A percentile compares a stretch with the other conserved stretches of the same genome.
These are phyloP conservation scores for Gardenia jasminoides DNA, from an alignment of 257 asterid genomes.

Conservation along the genomic window DNA sequence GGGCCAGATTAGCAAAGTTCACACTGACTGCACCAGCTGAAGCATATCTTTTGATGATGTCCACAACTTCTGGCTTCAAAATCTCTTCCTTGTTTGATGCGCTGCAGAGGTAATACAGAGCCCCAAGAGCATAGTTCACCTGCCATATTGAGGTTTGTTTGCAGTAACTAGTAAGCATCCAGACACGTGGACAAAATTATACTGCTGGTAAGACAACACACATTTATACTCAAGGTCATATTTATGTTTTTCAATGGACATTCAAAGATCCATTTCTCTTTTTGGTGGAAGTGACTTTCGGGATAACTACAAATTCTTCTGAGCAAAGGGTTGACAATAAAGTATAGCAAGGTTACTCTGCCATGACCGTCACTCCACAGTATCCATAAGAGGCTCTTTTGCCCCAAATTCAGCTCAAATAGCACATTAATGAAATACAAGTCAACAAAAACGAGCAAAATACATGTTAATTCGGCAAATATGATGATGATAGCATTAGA, in stretches of 20 bases:
- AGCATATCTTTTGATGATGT: constrained; percentile 65
- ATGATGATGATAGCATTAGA: too few relatives aligned
- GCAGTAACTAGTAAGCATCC: not conserved
- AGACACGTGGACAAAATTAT: too few relatives aligned
- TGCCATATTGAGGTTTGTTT: constrained; percentile 22
- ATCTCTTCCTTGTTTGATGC: constrained; percentile 57
- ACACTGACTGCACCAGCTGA: constrained; percentile 53
- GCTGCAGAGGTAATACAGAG: constrained; percentile 71
- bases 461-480: not conserved
- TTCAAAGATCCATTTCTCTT: not conserved
- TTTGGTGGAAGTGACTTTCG: not conserved
- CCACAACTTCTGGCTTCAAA: constrained; percentile 75
- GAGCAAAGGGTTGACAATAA: not conserved
- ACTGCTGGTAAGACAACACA: not conserved
- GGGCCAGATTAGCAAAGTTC: constrained; percentile 74
- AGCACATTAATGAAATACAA: not conserved
- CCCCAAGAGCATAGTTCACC: constrained; percentile 78
- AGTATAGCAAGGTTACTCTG: not conserved
- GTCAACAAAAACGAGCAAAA: not conserved
- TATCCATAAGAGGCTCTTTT: not conserved
- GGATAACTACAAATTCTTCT: not conserved
- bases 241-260: too few relatives aligned
- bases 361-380: not conserved
- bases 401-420: not conserved
- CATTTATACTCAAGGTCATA: too few relatives aligned